A percentile compares a stretch with the other conserved stretches of the same genome.
phyloP scores from a whole-genome alignment of 2,329 filamentous ascomycete species.

The Tolypocladium paradoxum region DNA sequence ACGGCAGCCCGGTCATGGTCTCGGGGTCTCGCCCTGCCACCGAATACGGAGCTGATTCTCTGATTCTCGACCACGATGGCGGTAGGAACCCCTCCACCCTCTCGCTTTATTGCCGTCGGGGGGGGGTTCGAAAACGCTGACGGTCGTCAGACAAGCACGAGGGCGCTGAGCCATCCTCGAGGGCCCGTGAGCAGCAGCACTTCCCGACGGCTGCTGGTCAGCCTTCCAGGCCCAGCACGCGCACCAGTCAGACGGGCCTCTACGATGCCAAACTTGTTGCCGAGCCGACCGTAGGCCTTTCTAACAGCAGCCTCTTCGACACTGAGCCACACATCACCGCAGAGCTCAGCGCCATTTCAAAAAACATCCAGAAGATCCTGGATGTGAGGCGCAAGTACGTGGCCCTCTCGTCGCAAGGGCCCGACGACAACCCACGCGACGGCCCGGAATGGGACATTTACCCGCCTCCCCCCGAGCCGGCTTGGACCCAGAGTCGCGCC shows the following conservation, averaged over 20 bases:
- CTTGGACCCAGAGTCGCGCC: constrained; percentile 46
- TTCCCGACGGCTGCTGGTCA: background rate
- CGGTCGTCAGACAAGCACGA: constrained; percentile 5
- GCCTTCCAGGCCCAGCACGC: background rate
- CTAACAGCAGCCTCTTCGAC: constrained; percentile 56
- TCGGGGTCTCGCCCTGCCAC: constrained; percentile 23
- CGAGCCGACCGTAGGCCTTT: constrained; percentile 38
- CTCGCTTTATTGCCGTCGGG: background rate
- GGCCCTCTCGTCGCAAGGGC: constrained; percentile 68
- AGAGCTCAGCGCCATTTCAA: constrained; percentile 78
- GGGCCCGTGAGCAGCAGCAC: constrained; percentile 1
- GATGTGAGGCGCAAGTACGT: constrained; percentile 87
- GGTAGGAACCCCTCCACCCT: constrained; percentile 5
- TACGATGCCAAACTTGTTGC: constrained; percentile 27
- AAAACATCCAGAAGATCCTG: constrained; percentile 81
- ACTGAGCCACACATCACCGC: constrained; percentile 71
- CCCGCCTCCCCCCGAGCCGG: constrained; percentile 80
- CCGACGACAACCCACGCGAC: constrained; percentile 81
- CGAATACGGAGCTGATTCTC: constrained; percentile 25
- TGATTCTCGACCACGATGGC: constrained; percentile 18
- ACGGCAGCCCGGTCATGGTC: constrained; percentile 34
- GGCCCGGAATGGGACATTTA: constrained; percentile 78
- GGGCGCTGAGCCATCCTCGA: constrained; percentile 1
- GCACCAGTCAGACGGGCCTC: constrained; percentile 28
- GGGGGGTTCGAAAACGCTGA: constrained; percentile 1